Base-by-base conservation (phyloP, 805 yeast genomes). In the Teunomyces aglyptinius region DNA sequence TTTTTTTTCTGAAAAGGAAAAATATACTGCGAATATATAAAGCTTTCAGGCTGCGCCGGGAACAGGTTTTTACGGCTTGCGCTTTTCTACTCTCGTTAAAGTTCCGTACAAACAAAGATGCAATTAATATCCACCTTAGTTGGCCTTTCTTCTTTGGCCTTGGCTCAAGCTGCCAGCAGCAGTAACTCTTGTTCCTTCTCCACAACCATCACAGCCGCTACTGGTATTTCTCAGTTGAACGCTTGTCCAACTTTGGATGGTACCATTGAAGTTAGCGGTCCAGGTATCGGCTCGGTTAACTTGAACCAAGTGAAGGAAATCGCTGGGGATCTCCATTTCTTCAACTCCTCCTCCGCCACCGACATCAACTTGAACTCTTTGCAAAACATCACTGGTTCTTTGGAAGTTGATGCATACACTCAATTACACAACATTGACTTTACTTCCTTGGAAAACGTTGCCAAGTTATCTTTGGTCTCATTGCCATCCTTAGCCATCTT, bases 201-300 rank as follows among this genome's bases (percentile, higher is more conserved):
- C 48, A 65, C 68, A 43, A 68, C 73, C 48, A 61, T 72, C 47
- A 61, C 71, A 19, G 73, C 65, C n/a, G 61, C 74, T 28, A 56
- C 71, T 36, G 73, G 65, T 20, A 55, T 69, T 29, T 48, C 61
- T 28, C 54, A 50, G 43, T 57, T 72, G 45, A 65, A 61, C 49
- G 51, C 74, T 8, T 72, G 77, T 56, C 65, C 70, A n/a, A 71
- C 75, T 18, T 62, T 72, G 48, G 68, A 63, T 22, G 77, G 77
- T 43, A 55, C 58, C 42, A 68, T 72, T 45, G 64, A 68, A 50
- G 58, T 72, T 45, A 57, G 65, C 43, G 65, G 65, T n/a, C 57
- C 59, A 45, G 55, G 38, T 27, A 35, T 60, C 18, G 51, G 52
- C 15, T 41, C 49, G 19, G 42, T 60, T 45, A 62, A 61, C 55